These are phyloP conservation scores for Hypoxylon lienhwacheense DNA, from an alignment of 495 filamentous ascomycete genomes.

Conservation along the genomic window DNA sequence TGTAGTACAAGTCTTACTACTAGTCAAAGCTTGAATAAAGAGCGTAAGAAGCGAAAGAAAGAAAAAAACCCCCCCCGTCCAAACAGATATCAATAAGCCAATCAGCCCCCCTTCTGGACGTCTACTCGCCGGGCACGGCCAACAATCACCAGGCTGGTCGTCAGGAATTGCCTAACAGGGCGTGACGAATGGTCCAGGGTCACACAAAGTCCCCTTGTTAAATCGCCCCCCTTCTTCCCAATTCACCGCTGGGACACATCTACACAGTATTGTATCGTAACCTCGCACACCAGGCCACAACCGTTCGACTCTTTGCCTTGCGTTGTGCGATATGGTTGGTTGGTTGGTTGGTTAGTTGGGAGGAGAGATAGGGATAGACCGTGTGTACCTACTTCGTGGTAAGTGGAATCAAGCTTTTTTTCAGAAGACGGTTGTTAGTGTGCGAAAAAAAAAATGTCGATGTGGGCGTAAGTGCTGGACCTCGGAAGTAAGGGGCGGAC, in stretches of 20 bases:
- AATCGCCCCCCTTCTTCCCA: neutral
- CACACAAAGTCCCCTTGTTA: neutral
- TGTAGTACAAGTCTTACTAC: too few relatives aligned
- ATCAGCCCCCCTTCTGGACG: slow-evolving; percentile 1
- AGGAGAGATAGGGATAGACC: too few relatives aligned
- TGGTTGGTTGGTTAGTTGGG: too few relatives aligned
- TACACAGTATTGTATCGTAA: neutral
- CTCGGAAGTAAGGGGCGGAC: too few relatives aligned
- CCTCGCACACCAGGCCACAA: slow-evolving; percentile 6
- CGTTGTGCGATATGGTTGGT: neutral
- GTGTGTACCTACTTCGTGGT: too few relatives aligned
- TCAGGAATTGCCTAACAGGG: neutral
- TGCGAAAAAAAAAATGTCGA: too few relatives aligned
- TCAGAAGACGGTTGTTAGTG: too few relatives aligned
- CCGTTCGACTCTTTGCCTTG: neutral
- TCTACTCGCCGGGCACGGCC: neutral
- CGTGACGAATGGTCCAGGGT: slow-evolving; percentile 1
- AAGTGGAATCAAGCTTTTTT: too few relatives aligned
- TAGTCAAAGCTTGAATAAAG: too few relatives aligned
- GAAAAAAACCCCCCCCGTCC: neutral
- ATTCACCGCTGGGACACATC: neutral
- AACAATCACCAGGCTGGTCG: slow-evolving; percentile 5
- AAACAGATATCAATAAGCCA: neutral
- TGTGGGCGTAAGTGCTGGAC: too few relatives aligned
- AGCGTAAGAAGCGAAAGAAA: too few relatives aligned